These are phyloP conservation scores for Plenodomus tracheiphilus DNA, from an alignment of 2,329 filamentous ascomycete species.

Conservation along the genomic window DNA sequence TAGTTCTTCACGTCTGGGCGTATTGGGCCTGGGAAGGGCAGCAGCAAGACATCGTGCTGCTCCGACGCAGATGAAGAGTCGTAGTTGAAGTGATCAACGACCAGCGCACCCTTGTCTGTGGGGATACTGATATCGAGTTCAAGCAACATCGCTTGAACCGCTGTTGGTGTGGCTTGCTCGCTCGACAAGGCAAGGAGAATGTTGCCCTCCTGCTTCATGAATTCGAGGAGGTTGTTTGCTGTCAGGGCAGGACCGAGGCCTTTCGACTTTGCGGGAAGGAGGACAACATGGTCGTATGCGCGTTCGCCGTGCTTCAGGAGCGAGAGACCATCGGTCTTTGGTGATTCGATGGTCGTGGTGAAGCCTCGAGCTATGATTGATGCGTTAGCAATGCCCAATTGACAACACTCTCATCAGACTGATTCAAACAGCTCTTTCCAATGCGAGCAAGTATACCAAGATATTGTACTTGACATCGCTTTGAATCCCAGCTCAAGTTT, in stretches of 20 bases:
- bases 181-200: slow-evolving; percentile 83
- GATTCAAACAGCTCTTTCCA: background rate
- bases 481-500: no score
- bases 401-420: background rate
- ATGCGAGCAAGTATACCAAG: no score
- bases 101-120: slow-evolving; percentile 77
- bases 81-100: slow-evolving; percentile 96
- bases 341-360: slow-evolving; percentile 74
- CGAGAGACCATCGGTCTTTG: slow-evolving; percentile 57
- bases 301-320: slow-evolving; percentile 87
- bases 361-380: slow-evolving; percentile 73
- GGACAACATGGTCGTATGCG: slow-evolving; percentile 85
- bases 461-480: no score
- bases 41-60: slow-evolving; percentile 83
- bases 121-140: slow-evolving; percentile 92
- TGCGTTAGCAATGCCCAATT: slow-evolving; percentile 1
- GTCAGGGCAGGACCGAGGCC: slow-evolving; percentile 88
- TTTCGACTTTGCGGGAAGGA: slow-evolving; percentile 90
- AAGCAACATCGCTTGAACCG: slow-evolving; percentile 76
- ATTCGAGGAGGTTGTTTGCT: slow-evolving; percentile 83
- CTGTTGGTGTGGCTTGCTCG: slow-evolving; percentile 68
- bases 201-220: slow-evolving; percentile 90
- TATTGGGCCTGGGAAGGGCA: slow-evolving; percentile 68
- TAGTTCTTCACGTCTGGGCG: slow-evolving; percentile 74
- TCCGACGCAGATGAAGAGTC: slow-evolving; percentile 76